Percentiles rank a stretch among this genome's conserved stretches.
Evolutionary conservation across 352 stramenopile genomes (phyloP).

Genomic region (Globisporangium alternatum): DNA sequence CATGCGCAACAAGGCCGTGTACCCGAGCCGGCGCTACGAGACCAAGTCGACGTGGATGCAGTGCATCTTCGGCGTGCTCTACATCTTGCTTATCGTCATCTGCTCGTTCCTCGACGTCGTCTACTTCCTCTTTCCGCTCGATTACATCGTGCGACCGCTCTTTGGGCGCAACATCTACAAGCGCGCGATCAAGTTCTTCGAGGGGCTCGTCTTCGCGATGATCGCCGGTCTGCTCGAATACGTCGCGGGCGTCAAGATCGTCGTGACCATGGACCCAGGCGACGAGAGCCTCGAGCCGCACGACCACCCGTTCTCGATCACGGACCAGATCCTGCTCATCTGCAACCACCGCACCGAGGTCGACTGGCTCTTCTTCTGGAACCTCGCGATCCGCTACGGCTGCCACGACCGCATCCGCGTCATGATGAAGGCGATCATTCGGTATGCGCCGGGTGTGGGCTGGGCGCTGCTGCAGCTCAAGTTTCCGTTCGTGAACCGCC

Average conservation of each 20-base stretch:
- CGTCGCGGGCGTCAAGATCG: constrained; percentile 48
- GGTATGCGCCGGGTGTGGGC: constrained; percentile 52
- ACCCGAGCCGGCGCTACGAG: constrained; percentile 55
- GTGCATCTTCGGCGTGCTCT: constrained; percentile 38
- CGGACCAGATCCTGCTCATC: constrained; percentile 60
- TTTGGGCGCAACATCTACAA: constrained; percentile 27
- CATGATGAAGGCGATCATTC: constrained; percentile 78
- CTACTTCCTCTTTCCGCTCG: constrained; percentile 59
- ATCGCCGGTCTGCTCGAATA: constrained; percentile 57
- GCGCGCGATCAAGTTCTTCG: constrained; percentile 31
- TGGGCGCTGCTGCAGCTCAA: constrained; percentile 70
- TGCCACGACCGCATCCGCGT: constrained; percentile 71
- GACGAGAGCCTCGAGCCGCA: constrained; percentile 24
- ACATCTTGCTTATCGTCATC: constrained; percentile 45
- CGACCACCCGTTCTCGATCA: constrained; percentile 28
- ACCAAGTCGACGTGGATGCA: constrained; percentile 32
- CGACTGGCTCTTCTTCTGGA: constrained; percentile 86
- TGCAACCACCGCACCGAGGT: constrained; percentile 81
- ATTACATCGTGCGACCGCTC: constrained; percentile 35
- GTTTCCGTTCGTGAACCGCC: constrained; percentile 71
- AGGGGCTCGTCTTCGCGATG: constrained; percentile 62
- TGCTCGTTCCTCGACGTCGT: constrained; percentile 57
- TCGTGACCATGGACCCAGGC: constrained; percentile 48
- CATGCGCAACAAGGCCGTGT: constrained; percentile 23
- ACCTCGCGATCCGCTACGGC: constrained; percentile 54